These are phyloP conservation scores for Penicillium pancosmium DNA, from an alignment of 495 filamentous ascomycete genomes.

Conservation along the genomic window DNA sequence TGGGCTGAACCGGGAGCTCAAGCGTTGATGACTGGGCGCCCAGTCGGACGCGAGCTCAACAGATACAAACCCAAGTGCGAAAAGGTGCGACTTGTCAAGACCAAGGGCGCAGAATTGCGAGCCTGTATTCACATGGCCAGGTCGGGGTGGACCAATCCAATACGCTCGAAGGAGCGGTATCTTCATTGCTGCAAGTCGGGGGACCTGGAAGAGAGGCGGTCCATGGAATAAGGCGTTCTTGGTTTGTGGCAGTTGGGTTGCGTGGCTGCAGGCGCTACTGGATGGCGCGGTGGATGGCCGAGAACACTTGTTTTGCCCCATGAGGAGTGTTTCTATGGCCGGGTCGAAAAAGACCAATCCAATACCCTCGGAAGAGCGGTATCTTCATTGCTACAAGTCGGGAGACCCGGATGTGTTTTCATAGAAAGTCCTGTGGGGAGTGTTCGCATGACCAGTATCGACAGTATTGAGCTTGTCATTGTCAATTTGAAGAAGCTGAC, in stretches of 20 bases:
- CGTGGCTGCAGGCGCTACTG: no score
- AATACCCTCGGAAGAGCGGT: neutral
- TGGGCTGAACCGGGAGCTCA: constrained; percentile 26
- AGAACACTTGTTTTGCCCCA: neutral
- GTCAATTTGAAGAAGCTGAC: neutral
- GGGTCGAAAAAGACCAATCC: neutral
- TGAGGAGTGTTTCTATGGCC: neutral
- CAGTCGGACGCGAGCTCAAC: constrained; percentile 22
- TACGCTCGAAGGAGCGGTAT: constrained; percentile 23
- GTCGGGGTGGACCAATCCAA: constrained; percentile 49
- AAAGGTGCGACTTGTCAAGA: constrained; percentile 21
- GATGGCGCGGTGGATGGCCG: neutral
- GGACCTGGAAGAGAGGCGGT: constrained; percentile 29
- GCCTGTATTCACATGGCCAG: constrained; percentile 42
- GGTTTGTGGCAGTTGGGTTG: constrained; percentile 3
- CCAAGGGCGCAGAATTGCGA: constrained; percentile 21
- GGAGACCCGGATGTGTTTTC: neutral
- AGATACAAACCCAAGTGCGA: constrained; percentile 9
- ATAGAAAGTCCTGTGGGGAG: neutral
- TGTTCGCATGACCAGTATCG: neutral
- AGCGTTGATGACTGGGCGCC: constrained; percentile 31
- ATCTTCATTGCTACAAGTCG: neutral
- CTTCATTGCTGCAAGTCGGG: constrained; percentile 54
- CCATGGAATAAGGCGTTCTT: constrained; percentile 38
- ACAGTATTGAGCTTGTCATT: neutral